phyloP scores from a whole-genome alignment of 108 stramenopile species.

The Pseudonitzschia multiseries region DNA sequence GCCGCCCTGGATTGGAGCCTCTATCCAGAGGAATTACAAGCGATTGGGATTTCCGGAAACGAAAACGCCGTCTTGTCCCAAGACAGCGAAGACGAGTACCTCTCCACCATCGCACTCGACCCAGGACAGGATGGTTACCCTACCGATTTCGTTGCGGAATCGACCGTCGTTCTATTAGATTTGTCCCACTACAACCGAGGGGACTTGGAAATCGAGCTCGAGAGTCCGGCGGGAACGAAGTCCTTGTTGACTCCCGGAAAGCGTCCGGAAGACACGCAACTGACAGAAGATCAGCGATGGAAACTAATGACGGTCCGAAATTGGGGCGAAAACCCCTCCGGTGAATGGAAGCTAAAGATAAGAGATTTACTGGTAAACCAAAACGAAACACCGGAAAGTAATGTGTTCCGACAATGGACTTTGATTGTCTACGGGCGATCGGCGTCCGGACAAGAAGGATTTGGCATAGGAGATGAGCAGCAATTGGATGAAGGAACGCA shows the following conservation, averaged over 20 bases:
- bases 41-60: slow-evolving; percentile 17
- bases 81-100: neutral
- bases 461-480: neutral
- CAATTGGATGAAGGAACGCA: neutral
- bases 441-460: neutral
- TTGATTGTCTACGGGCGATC: slow-evolving; percentile 37
- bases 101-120: neutral
- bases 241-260: slow-evolving; percentile 34
- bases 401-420: slow-evolving; percentile 29
- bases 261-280: slow-evolving; percentile 24
- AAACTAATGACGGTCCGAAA: slow-evolving; percentile 45
- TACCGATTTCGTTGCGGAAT: slow-evolving; percentile 34
- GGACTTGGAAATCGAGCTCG: slow-evolving; percentile 36
- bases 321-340: slow-evolving; percentile 40
- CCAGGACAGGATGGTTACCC: slow-evolving; percentile 3
- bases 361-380: slow-evolving; percentile 25
- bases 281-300: slow-evolving; percentile 26
- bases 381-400: slow-evolving; percentile 10
- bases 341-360: slow-evolving; percentile 34
- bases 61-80: slow-evolving; percentile 5
- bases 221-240: slow-evolving; percentile 34
- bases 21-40: slow-evolving; percentile 17
- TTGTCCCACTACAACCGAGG: slow-evolving; percentile 40
- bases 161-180: slow-evolving; percentile 35
- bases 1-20: slow-evolving; percentile 32